A percentile compares a stretch with the other conserved stretches of the same genome.
phyloP scores from a whole-genome alignment of 371 early-diverging fungal species.

The Mucor lusitanicus region DNA sequence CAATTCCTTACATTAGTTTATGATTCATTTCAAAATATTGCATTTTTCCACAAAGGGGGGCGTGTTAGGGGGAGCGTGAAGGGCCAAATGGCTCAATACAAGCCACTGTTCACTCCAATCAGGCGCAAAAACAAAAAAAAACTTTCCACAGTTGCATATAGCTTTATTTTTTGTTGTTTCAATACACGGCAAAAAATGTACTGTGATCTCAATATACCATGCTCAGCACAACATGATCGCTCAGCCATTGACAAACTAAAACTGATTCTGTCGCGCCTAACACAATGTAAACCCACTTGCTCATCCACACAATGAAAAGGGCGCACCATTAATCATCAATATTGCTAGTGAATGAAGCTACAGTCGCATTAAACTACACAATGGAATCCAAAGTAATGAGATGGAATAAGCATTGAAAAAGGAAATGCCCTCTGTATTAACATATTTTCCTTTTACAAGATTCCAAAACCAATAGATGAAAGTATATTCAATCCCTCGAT shows the following conservation, averaged over 20 bases:
- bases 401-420: background rate
- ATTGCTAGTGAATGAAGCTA: conserved; percentile 19
- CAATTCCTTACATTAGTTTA: background rate
- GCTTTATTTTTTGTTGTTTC: background rate
- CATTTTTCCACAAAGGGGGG: background rate
- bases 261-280: conserved; percentile 28
- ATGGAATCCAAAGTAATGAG: conserved; percentile 10
- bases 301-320: background rate
- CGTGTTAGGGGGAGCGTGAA: background rate
- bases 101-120: background rate
- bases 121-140: background rate
- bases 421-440: background rate
- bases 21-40: background rate
- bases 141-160: background rate
- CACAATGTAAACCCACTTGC: conserved; percentile 22
- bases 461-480: conserved; percentile 4
- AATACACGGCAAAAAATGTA: conserved; percentile 19
- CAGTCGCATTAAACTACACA: conserved; percentile 24
- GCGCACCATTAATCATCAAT: background rate
- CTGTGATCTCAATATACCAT: conserved; percentile 44
- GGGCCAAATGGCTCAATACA: background rate
- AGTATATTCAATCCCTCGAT: conserved; percentile 4
- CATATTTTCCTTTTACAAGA: background rate
- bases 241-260: conserved; percentile 25
- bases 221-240: conserved; percentile 19